Conservation (phyloP, 192 early-diverging fungal genomes). For the Irineochytrium annulatum region DNA sequence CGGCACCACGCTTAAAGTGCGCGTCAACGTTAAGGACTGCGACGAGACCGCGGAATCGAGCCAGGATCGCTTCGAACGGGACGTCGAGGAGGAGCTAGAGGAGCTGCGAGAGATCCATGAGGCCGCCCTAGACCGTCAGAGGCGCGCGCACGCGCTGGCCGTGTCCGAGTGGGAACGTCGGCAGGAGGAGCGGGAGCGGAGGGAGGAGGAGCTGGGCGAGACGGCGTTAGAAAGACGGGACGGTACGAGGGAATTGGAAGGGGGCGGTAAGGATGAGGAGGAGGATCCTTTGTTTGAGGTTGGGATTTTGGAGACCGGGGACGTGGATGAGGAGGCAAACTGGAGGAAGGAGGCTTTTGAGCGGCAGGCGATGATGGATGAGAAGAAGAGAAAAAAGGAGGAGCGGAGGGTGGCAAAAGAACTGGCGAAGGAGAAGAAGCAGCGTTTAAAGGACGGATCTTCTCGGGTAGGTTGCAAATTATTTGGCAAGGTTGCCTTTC, state of each 20-base stretch:
- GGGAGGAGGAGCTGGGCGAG: background rate
- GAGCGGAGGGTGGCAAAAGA: slow-evolving; percentile 2
- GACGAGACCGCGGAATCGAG: slow-evolving; percentile 13
- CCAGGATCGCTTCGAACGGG: slow-evolving; percentile 1
- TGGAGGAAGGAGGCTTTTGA: background rate
- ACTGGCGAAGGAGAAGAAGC: slow-evolving; percentile 1
- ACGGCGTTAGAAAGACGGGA: background rate
- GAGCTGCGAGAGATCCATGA: slow-evolving; percentile 27
- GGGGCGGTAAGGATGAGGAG: background rate
- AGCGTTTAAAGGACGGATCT: no score
- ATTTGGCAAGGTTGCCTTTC: no score
- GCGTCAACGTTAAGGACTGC: slow-evolving; percentile 11
- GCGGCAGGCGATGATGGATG: background rate
- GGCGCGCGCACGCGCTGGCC: slow-evolving; percentile 4
- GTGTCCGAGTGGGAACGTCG: slow-evolving; percentile 19
- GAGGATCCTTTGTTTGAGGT: background rate
- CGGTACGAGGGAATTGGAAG: no score
- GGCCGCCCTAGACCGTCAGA: slow-evolving; percentile 8
- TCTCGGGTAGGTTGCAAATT: no score
- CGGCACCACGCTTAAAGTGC: slow-evolving; percentile 17
- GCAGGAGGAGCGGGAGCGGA: slow-evolving; percentile 6
- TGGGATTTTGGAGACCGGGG: slow-evolving; percentile 6
- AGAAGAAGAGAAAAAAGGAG: background rate
- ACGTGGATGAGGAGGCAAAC: slow-evolving; percentile 3
- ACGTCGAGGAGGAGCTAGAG: slow-evolving; percentile 14